phyloP scores from a whole-genome alignment of 116 monocot species.

The Posidonia oceanica region DNA sequence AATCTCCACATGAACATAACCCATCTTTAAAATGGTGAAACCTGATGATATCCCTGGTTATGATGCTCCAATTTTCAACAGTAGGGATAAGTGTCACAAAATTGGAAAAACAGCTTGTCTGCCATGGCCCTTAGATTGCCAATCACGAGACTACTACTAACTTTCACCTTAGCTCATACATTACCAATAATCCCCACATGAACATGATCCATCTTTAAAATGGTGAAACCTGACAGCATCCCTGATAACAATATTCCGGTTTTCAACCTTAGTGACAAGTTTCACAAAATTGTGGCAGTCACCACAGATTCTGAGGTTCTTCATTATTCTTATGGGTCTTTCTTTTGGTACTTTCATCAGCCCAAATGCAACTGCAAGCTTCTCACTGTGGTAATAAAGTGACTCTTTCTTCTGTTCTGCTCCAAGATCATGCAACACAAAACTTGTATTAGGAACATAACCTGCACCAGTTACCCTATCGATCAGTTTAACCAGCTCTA shows the following conservation, averaged over 20 bases:
- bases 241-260: constrained; percentile 15
- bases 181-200: constrained; percentile 27
- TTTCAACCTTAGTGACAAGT: constrained; percentile 10
- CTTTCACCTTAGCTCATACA: neutral
- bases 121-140: too few species aligned
- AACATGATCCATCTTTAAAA: constrained; percentile 16
- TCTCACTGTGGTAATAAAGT: constrained; percentile 16
- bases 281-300: constrained; percentile 26
- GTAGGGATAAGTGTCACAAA: too few species aligned
- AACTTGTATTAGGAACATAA: constrained; percentile 51
- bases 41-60: constrained; percentile 9
- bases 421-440: constrained; percentile 41
- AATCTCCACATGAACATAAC: constrained; percentile 10
- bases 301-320: constrained; percentile 29
- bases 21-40: constrained; percentile 17
- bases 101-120: too few species aligned
- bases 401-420: constrained; percentile 22
- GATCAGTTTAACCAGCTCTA: constrained; percentile 38
- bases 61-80: neutral
- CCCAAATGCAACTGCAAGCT: constrained; percentile 23
- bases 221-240: constrained; percentile 24
- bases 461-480: constrained; percentile 26
- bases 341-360: constrained; percentile 12
- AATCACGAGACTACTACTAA: too few species aligned
- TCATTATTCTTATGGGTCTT: constrained; percentile 17